These are phyloP conservation scores for Sistotremastrum suecicum DNA, from an alignment of 768 basidiomycete species.

Conservation along the genomic window DNA sequence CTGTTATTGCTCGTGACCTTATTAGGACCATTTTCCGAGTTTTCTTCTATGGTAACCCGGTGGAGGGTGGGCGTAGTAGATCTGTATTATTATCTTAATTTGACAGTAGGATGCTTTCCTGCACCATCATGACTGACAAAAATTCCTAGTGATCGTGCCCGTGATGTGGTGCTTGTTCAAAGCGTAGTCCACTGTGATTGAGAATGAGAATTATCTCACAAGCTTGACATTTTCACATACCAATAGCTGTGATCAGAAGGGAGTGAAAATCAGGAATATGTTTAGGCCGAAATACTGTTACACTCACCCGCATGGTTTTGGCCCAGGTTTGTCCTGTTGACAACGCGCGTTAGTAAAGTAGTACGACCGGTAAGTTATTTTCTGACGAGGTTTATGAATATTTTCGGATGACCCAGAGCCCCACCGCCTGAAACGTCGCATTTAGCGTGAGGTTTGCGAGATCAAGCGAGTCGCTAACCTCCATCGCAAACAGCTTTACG, in stretches of 20 bases:
- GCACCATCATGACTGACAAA: not conserved
- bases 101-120: not conserved
- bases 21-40: no score
- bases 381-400: conserved; percentile 88
- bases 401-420: conserved; percentile 90
- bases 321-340: conserved; percentile 73
- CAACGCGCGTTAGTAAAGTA: not conserved
- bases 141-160: conserved; percentile 29
- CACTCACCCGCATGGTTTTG: conserved; percentile 81
- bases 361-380: not conserved
- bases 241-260: conserved; percentile 18
- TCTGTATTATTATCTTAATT: conserved; percentile 1
- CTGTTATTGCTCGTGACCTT: no score
- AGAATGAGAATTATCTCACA: conserved; percentile 1
- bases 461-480: conserved; percentile 40
- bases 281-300: conserved; percentile 4
- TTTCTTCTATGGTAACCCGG: no score
- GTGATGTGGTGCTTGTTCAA: conserved; percentile 74
- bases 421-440: conserved; percentile 55
- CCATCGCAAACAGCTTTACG: conserved; percentile 91
- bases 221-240: conserved; percentile 11
- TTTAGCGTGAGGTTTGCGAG: conserved; percentile 1
- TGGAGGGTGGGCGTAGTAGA: no score
- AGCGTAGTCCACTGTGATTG: conserved; percentile 63
- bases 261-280: conserved; percentile 1